Evolutionary conservation across 805 yeast genomes (phyloP).

Genomic region (Komagataella pastoris): DNA sequence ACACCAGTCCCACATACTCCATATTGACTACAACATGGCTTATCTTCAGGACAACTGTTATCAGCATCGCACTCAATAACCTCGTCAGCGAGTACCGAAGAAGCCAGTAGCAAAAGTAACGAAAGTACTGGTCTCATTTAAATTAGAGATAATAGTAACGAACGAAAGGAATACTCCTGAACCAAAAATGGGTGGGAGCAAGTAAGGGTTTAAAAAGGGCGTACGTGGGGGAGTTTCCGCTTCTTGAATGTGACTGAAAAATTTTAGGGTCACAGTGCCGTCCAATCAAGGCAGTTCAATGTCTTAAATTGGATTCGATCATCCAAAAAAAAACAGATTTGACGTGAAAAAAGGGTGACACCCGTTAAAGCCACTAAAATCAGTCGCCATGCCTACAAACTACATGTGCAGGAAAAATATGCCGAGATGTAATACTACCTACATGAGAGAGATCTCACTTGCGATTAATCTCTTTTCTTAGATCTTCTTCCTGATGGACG

Average conservation of each 20-base stretch:
- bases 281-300: background rate
- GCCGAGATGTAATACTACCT: background rate
- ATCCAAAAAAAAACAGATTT: background rate
- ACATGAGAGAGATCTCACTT: background rate
- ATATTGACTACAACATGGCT: constrained; percentile 75
- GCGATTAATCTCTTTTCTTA: constrained; percentile 9
- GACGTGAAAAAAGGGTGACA: background rate
- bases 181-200: background rate
- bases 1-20: constrained; percentile 34
- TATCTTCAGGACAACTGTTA: constrained; percentile 52
- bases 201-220: no score
- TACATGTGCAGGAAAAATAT: background rate
- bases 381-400: background rate
- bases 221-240: no score
- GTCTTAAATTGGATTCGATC: background rate
- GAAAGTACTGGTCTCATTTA: background rate
- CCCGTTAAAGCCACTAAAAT: background rate
- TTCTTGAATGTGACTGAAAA: background rate
- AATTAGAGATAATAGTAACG: background rate
- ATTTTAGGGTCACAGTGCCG: background rate
- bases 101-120: background rate
- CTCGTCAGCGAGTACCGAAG: constrained; percentile 1
- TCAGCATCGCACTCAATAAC: constrained; percentile 36
- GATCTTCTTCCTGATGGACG: constrained; percentile 10
- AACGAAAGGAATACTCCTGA: background rate